Evolutionary conservation across 768 basidiomycete genomes (phyloP).

Genomic region (Mycena rosella): DNA sequence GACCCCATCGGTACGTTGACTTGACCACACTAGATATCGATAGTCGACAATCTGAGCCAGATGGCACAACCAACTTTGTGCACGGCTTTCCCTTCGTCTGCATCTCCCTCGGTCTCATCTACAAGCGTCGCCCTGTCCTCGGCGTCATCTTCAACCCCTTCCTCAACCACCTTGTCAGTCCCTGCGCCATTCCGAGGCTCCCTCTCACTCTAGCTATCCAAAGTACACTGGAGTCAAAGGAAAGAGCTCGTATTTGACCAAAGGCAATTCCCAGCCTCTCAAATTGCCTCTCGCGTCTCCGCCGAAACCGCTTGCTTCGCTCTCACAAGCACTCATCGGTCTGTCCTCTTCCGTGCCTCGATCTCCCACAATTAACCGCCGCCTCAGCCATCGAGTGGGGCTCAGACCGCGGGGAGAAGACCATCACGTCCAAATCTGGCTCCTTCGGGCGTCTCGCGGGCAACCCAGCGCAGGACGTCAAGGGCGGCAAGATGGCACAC

Average conservation of each 20-base stretch:
- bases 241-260: constrained; percentile 82
- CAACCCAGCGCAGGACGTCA: constrained; percentile 70
- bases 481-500: constrained; percentile 87
- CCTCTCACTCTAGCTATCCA: not conserved
- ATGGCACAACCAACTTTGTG: constrained; percentile 91
- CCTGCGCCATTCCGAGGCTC: not conserved
- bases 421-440: constrained; percentile 68
- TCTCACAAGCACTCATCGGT: constrained; percentile 82
- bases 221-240: constrained; percentile 86
- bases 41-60: constrained; percentile 49
- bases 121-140: constrained; percentile 83
- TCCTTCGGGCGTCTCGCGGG: constrained; percentile 85
- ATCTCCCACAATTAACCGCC: constrained; percentile 8
- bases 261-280: constrained; percentile 56
- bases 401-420: constrained; percentile 71
- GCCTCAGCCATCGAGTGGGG: constrained; percentile 89
- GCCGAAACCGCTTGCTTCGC: constrained; percentile 73
- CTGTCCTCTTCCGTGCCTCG: constrained; percentile 20
- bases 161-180: constrained; percentile 80
- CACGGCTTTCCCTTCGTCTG: constrained; percentile 90
- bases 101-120: constrained; percentile 92
- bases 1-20: constrained; percentile 85
- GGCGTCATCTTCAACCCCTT: constrained; percentile 97
- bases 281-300: constrained; percentile 74
- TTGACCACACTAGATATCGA: not conserved